Conservation (phyloP, 2,329 filamentous ascomycete species). For the Exophiala bonariae region DNA sequence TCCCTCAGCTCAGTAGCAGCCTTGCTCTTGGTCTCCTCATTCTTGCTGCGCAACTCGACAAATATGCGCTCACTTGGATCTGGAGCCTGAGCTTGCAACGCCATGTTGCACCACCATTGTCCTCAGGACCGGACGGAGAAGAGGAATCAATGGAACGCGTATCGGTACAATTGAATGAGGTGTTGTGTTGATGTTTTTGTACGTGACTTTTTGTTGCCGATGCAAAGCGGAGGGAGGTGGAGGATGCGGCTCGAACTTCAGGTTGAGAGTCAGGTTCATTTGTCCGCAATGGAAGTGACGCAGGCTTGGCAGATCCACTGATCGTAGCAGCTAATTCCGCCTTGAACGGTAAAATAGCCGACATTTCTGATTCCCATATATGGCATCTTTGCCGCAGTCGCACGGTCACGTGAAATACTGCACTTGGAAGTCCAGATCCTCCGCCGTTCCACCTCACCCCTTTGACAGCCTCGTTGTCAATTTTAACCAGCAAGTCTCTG, state of each 20-base stretch:
- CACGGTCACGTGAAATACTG: too few relatives aligned
- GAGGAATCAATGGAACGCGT: not conserved
- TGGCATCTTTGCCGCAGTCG: too few relatives aligned
- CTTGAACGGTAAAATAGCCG: too few relatives aligned
- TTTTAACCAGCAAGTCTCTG: too few relatives aligned
- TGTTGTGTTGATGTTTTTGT: not conserved
- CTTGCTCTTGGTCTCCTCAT: conserved; percentile 49
- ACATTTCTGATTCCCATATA: too few relatives aligned
- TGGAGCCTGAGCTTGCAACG: conserved; percentile 46
- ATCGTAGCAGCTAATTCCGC: too few relatives aligned
- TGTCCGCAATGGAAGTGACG: too few relatives aligned
- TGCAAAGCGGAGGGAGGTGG: not conserved
- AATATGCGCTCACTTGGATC: conserved; percentile 58
- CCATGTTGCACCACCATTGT: conserved; percentile 37
- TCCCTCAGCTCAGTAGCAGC: conserved; percentile 50
- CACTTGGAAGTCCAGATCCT: too few relatives aligned
- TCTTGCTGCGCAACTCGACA: conserved; percentile 58
- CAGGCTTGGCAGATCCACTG: too few relatives aligned
- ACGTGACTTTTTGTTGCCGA: not conserved
- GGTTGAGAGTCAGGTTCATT: too few relatives aligned
- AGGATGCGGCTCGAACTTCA: not conserved
- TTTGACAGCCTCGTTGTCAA: too few relatives aligned
- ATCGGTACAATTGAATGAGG: not conserved
- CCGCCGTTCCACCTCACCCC: too few relatives aligned
- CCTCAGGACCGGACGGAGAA: conserved; percentile 7